Evolutionary conservation across 768 basidiomycete genomes (phyloP), one percentile per base, ranked within the genome.

Genomic region (Suillus ampliporus): DNA sequence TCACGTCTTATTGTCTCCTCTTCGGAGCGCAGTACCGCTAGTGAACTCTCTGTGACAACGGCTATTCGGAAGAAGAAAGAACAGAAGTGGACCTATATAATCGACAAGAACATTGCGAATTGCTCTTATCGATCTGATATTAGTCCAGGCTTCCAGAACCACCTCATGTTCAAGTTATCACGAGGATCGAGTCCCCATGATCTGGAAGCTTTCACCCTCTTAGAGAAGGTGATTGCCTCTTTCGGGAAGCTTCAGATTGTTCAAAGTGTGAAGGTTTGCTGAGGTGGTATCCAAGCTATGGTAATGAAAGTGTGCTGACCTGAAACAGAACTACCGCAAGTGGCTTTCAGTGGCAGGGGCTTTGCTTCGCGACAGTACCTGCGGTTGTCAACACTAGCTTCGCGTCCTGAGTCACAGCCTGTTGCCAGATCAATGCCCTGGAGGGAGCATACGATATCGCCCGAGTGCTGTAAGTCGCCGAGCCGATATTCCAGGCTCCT

Each of bases 11-110:
- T 48, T 48, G 47, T 48, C 23, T 26, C 23, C 41, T 41, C 14
- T 8, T 26, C 48, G 48, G 48, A 50, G 17, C 48, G 10, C 9
- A 50, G 48, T 50, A 7, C 14, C 21, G 21, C n/a, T 46, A 46
- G 4, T 46, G 23, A 23, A 34, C 31, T 17, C 11, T n/a, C 34
- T 53, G 35, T 17, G 34, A 15, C 23, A 19, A 52, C 19, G 31
- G 50, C 34, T 21, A 35, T 11, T 53, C 21, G 34, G 34, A 52
- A 53, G 51, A 51, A 51, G 52, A 52, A 34, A 28, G 52, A 37
- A 14, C 34, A 34, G 34, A 53, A 53, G 51, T 53, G 13, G 3
- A 13, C 6, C 28, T 15, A 8, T 44, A 5, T 26, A 31, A 4
- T 21, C 7, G 14, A 53, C n/a, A 53, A 53, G 26, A 21, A 37